These are phyloP conservation scores for Aspergillus tanneri DNA, from an alignment of 2,329 filamentous ascomycete species.

Conservation along the genomic window DNA sequence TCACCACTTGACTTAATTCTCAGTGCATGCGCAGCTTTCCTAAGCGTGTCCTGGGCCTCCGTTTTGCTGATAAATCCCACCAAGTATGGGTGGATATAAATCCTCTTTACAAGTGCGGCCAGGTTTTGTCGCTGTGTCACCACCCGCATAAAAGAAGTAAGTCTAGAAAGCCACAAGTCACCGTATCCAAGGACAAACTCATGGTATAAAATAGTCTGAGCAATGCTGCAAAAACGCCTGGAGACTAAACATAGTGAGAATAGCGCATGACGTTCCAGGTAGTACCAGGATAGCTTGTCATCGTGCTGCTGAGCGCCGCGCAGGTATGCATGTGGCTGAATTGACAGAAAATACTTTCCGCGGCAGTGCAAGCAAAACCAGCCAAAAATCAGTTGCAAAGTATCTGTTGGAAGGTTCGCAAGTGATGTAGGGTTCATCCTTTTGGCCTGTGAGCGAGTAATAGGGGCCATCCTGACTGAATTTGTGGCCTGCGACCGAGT, in stretches of 20 bases:
- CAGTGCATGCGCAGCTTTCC: not conserved
- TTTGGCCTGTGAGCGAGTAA: too few relatives aligned
- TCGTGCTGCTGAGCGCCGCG: too few relatives aligned
- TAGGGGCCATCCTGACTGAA: too few relatives aligned
- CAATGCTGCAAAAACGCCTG: conserved; percentile 14
- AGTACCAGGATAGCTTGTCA: conserved; percentile 21
- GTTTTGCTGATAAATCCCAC: not conserved
- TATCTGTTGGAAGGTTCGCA: too few relatives aligned
- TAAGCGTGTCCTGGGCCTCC: not conserved
- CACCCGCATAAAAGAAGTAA: conserved; percentile 22
- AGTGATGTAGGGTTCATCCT: too few relatives aligned
- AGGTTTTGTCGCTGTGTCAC: conserved; percentile 19
- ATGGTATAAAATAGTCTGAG: conserved; percentile 23
- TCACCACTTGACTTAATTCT: not conserved
- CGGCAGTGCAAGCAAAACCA: too few relatives aligned
- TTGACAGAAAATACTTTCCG: too few relatives aligned
- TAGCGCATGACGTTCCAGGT: conserved; percentile 16
- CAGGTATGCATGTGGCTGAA: too few relatives aligned
- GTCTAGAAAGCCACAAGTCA: conserved; percentile 23
- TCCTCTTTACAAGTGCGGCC: conserved; percentile 11
- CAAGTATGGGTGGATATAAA: conserved; percentile 8
- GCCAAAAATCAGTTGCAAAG: too few relatives aligned
- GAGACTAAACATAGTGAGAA: conserved; percentile 21
- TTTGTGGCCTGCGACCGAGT: too few relatives aligned
- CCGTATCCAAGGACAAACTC: conserved; percentile 26